Percentiles rank a stretch among this genome's conserved stretches.
Evolutionary conservation across 306 rosid species (phyloP).

Genomic region (Ziziphus jujuba): DNA sequence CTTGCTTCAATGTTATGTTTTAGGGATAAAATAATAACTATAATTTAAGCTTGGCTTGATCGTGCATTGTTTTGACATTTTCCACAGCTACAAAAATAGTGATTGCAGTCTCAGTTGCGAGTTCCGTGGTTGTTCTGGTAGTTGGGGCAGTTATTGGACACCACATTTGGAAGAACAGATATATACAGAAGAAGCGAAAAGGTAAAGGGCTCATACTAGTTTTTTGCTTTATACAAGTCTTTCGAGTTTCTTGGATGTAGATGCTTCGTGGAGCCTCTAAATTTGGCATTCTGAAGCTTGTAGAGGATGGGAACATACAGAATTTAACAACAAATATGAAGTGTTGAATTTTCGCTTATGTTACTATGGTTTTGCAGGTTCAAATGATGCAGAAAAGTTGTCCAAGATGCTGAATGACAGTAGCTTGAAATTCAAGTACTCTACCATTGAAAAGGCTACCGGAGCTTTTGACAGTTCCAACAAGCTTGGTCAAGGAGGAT

Average conservation of each 20-base stretch:
- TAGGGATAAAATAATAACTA: too few species aligned
- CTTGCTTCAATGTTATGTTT: neutral
- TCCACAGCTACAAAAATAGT: slow-evolving; percentile 57
- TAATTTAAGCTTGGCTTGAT: slow-evolving; percentile 9
- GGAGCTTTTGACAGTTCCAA: slow-evolving; percentile 52
- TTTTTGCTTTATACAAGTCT: too few species aligned
- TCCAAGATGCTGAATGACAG: slow-evolving; percentile 64
- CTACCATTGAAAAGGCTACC: slow-evolving; percentile 85
- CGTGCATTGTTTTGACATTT: slow-evolving; percentile 13
- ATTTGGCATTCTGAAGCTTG: neutral
- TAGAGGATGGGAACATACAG: neutral
- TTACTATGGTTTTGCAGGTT: slow-evolving; percentile 41
- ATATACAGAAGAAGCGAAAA: slow-evolving; percentile 80
- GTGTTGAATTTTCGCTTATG: neutral
- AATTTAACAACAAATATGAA: neutral
- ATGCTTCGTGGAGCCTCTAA: neutral
- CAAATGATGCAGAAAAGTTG: slow-evolving; percentile 62
- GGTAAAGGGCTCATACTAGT: slow-evolving; percentile 32
- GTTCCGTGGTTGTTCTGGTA: slow-evolving; percentile 58
- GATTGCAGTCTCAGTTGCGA: slow-evolving; percentile 55
- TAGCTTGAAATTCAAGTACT: slow-evolving; percentile 85
- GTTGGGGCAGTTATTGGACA: slow-evolving; percentile 49
- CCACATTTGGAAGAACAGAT: slow-evolving; percentile 71
- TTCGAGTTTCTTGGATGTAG: neutral
- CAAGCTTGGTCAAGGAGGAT: slow-evolving; percentile 97